A percentile compares a stretch with the other conserved stretches of the same genome.
These are phyloP conservation scores for Apiotrichum akiyoshidainum DNA, from an alignment of 1,284 basidiomycete species.

Conservation along the genomic window DNA sequence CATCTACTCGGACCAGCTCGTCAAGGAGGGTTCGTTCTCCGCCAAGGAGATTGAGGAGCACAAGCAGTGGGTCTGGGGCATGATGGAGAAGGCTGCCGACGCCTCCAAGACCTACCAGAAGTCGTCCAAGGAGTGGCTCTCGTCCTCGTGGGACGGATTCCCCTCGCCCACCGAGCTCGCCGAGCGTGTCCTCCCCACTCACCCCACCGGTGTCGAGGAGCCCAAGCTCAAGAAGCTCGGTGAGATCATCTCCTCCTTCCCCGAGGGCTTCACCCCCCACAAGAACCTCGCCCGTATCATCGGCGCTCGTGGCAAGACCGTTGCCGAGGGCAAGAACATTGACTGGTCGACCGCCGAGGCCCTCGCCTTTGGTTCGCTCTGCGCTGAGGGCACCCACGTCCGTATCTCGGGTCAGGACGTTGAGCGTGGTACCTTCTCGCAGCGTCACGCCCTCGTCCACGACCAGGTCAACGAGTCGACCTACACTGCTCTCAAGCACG, in stretches of 20 bases:
- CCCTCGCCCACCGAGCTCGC: constrained; percentile 94
- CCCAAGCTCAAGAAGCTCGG: constrained; percentile 82
- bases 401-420: constrained; percentile 98
- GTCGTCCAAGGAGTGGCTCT: constrained; percentile 92
- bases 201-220: constrained; percentile 75
- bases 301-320: constrained; percentile 76
- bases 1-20: constrained; percentile 85
- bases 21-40: constrained; percentile 89
- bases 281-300: constrained; percentile 94
- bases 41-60: constrained; percentile 97
- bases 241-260: constrained; percentile 78
- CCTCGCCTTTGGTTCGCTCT: constrained; percentile 89
- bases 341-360: constrained; percentile 99
- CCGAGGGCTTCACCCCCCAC: constrained; percentile 81
- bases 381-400: constrained; percentile 89
- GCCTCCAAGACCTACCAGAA: constrained; percentile 93
- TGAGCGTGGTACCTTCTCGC: constrained; percentile 99
- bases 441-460: constrained; percentile 94
- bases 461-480: constrained; percentile 91
- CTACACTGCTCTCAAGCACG: constrained; percentile 84
- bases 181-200: constrained; percentile 84
- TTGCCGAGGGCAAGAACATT: constrained; percentile 86
- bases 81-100: constrained; percentile 89
- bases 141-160: constrained; percentile 97
- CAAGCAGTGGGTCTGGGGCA: constrained; percentile 98